phyloP scores from a whole-genome alignment of 371 early-diverging fungal genomes.

The Circinella minor region DNA sequence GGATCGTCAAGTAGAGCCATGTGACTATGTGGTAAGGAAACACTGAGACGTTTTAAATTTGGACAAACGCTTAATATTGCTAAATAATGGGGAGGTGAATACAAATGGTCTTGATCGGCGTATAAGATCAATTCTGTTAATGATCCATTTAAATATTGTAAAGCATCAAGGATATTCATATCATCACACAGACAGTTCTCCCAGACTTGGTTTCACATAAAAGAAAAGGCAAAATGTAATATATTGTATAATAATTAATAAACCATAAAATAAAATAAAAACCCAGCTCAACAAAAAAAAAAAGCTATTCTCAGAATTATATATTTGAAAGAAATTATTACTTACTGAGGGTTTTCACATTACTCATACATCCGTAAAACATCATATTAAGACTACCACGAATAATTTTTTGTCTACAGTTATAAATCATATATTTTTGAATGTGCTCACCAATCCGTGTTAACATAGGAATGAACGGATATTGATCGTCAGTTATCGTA shows the following conservation, averaged over 20 bases:
- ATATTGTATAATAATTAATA: neutral
- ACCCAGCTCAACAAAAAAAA: neutral
- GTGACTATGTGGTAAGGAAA: neutral
- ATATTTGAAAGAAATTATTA: neutral
- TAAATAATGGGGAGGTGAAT: neutral
- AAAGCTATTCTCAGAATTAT: neutral
- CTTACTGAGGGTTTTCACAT: neutral
- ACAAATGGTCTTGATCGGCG: neutral
- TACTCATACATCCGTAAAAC: neutral
- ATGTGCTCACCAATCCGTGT: neutral
- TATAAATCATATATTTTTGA: neutral
- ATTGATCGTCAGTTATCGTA: neutral
- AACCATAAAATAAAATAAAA: neutral
- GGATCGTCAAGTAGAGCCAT: neutral
- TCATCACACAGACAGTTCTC: conserved; percentile 4
- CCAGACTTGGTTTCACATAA: neutral
- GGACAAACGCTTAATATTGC: neutral
- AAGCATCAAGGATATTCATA: neutral
- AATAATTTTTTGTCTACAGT: neutral
- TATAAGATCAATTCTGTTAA: neutral
- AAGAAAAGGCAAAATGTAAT: neutral
- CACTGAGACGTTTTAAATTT: neutral
- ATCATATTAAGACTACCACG: conserved; percentile 1
- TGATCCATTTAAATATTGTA: neutral
- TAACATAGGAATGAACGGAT: neutral